Evolutionary conservation across 495 filamentous ascomycete genomes (phyloP).

Genomic region (Tuber borchii): DNA sequence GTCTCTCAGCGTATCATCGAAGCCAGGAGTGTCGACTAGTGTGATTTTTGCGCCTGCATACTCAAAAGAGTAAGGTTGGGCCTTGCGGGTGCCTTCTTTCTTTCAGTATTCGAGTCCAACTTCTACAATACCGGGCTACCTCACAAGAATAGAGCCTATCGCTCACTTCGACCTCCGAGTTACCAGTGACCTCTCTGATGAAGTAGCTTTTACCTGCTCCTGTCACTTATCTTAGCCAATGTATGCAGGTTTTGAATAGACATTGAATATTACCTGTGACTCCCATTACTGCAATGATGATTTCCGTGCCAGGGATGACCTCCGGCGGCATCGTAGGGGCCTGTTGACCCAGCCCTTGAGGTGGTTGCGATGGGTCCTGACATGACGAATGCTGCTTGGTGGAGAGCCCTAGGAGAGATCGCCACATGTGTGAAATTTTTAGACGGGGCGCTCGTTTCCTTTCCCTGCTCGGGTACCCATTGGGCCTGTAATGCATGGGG

Average conservation of each 20-base stretch:
- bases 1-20: constrained; percentile 47
- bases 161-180: constrained; percentile 28
- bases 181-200: constrained; percentile 37
- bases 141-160: constrained; percentile 32
- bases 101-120: neutral
- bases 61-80: constrained; percentile 13
- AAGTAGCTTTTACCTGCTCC: constrained; percentile 47
- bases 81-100: constrained; percentile 26
- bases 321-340: too few species aligned
- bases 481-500: too few species aligned
- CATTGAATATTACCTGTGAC: constrained; percentile 30
- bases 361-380: too few species aligned
- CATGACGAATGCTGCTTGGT: too few species aligned
- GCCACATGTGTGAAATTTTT: too few species aligned
- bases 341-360: neutral
- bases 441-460: too few species aligned
- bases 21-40: constrained; percentile 52
- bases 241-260: neutral
- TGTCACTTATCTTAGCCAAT: neutral
- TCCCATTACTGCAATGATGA: constrained; percentile 46
- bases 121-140: neutral
- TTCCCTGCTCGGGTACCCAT: too few species aligned
- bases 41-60: constrained; percentile 30
- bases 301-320: neutral
- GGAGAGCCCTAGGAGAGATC: too few species aligned